phyloP scores from a whole-genome alignment of 495 filamentous ascomycete genomes.

The Talaromyces wortmannii region DNA sequence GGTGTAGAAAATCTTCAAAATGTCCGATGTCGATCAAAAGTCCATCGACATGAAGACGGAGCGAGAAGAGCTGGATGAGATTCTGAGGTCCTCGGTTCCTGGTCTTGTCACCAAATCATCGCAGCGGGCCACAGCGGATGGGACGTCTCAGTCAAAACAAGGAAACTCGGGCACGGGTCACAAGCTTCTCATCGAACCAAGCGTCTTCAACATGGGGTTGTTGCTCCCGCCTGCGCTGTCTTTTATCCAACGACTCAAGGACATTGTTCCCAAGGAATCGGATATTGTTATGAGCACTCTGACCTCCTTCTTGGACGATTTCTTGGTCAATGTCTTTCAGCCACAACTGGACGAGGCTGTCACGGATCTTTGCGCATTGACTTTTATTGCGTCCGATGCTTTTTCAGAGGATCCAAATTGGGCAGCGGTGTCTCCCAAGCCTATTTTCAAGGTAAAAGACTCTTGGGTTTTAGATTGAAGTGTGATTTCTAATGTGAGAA shows the following conservation, averaged over 20 bases:
- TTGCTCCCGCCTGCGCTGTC: conserved; percentile 88
- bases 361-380: conserved; percentile 74
- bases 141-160: conserved; percentile 28
- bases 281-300: conserved; percentile 82
- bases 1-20: conserved; percentile 71
- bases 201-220: conserved; percentile 95
- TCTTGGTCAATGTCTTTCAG: conserved; percentile 95
- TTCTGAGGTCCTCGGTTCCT: conserved; percentile 84
- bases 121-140: conserved; percentile 22
- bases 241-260: conserved; percentile 86
- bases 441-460: conserved; percentile 65
- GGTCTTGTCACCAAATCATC: conserved; percentile 81
- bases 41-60: conserved; percentile 68
- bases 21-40: conserved; percentile 75
- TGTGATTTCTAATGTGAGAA: conserved; percentile 1
- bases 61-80: conserved; percentile 83
- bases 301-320: conserved; percentile 96
- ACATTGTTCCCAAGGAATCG: conserved; percentile 77
- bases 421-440: conserved; percentile 65
- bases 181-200: conserved; percentile 88
- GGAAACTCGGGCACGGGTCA: conserved; percentile 60
- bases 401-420: conserved; percentile 86
- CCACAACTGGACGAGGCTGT: conserved; percentile 95
- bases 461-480: not conserved
- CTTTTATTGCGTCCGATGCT: conserved; percentile 76